Percentiles rank a stretch among this genome's conserved stretches.
These are phyloP conservation scores for Holtermanniella nyarrowii DNA, from an alignment of 768 basidiomycete genomes.

Conservation along the genomic window DNA sequence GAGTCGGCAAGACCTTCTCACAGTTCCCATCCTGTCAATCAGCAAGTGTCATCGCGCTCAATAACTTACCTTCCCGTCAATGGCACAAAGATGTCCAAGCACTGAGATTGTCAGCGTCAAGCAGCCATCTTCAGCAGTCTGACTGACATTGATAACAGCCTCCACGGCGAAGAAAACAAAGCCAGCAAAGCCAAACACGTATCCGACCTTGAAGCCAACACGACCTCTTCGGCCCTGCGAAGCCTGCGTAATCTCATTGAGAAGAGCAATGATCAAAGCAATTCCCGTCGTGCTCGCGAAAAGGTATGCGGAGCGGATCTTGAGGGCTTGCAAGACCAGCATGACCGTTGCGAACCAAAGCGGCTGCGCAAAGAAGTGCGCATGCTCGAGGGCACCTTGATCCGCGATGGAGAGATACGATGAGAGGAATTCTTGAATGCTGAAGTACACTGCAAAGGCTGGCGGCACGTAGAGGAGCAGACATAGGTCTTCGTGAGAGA, in stretches of 20 bases:
- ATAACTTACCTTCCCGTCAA: slow-evolving; percentile 55
- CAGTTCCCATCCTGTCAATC: background rate
- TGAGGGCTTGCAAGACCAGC: slow-evolving; percentile 51
- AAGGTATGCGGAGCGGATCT: slow-evolving; percentile 66
- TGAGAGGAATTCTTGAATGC: slow-evolving; percentile 47
- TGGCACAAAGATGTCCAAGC: slow-evolving; percentile 78
- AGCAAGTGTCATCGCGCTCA: background rate
- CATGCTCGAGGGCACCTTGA: slow-evolving; percentile 51
- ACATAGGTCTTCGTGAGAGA: slow-evolving; percentile 55
- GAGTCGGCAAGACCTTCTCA: background rate
- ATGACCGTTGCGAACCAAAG: slow-evolving; percentile 54
- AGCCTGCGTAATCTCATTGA: slow-evolving; percentile 45
- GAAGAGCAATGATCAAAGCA: slow-evolving; percentile 50
- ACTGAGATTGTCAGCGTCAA: background rate
- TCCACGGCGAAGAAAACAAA: slow-evolving; percentile 43
- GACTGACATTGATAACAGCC: slow-evolving; percentile 41
- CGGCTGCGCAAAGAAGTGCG: slow-evolving; percentile 51
- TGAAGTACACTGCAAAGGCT: slow-evolving; percentile 55
- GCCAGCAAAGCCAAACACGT: slow-evolving; percentile 12
- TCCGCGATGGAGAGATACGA: slow-evolving; percentile 45
- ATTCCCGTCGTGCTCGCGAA: slow-evolving; percentile 54
- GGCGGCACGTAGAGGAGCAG: slow-evolving; percentile 66
- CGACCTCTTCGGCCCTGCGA: background rate
- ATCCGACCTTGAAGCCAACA: slow-evolving; percentile 5
- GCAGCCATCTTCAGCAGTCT: background rate